These are phyloP conservation scores for Purshia tridentata DNA, from an alignment of 306 rosid genomes.

Conservation along the genomic window DNA sequence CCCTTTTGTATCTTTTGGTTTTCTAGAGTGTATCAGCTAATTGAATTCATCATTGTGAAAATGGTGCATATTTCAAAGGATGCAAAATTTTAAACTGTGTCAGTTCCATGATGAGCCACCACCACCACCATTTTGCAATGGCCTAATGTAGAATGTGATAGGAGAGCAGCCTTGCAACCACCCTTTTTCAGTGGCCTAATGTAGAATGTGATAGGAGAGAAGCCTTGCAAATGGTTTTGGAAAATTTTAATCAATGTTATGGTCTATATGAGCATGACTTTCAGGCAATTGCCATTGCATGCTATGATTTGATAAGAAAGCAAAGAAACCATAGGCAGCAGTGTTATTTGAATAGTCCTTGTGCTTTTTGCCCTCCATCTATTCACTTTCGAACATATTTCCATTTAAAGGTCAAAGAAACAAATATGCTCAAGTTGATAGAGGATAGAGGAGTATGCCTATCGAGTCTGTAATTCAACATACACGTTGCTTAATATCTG, in stretches of 20 bases:
- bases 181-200: background rate
- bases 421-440: background rate
- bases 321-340: background rate
- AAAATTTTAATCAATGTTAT: background rate
- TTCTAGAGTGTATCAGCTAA: conserved; percentile 35
- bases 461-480: background rate
- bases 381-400: background rate
- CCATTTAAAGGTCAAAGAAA: background rate
- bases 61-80: conserved; percentile 35
- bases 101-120: background rate
- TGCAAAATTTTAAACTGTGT: conserved; percentile 20
- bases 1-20: conserved; percentile 44
- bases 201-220: background rate
- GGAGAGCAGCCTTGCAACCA: conserved; percentile 1
- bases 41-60: conserved; percentile 45
- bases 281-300: background rate
- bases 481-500: too few relatives aligned
- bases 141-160: background rate
- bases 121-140: background rate
- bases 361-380: background rate
- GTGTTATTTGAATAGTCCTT: background rate
- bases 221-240: conserved; percentile 7
- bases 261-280: background rate
- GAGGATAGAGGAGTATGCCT: background rate
- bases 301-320: background rate